phyloP scores from a whole-genome alignment of 345 rosid species.

The Salix caprea region DNA sequence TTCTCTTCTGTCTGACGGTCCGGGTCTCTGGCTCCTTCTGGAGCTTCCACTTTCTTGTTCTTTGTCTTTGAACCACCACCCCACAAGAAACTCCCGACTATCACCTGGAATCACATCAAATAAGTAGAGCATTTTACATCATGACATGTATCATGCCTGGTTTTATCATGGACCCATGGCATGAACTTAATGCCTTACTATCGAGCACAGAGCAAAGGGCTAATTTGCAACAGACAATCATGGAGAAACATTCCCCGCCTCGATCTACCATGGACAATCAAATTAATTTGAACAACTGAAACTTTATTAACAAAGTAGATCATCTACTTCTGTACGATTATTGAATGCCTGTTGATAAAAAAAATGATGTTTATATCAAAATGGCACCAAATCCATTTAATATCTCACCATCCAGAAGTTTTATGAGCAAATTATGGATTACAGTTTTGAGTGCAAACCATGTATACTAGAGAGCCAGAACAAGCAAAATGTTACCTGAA shows the following conservation, averaged over 20 bases:
- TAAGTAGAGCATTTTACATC: neutral
- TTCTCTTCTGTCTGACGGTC: constrained; percentile 44
- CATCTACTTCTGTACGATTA: neutral
- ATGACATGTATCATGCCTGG: neutral
- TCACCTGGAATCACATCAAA: constrained; percentile 47
- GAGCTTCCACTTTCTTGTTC: constrained; percentile 59
- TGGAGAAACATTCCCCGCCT: neutral
- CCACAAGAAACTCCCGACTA: constrained; percentile 89
- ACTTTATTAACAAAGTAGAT: neutral
- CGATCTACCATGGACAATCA: neutral
- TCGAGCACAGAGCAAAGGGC: neutral
- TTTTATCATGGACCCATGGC: neutral
- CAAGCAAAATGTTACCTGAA: constrained; percentile 52
- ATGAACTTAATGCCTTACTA: constrained; percentile 1
- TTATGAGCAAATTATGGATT: neutral
- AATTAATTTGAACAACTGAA: neutral
- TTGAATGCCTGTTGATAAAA: neutral
- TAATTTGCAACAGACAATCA: neutral
- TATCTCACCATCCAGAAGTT: neutral
- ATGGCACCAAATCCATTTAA: neutral
- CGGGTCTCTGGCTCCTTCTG: constrained; percentile 38
- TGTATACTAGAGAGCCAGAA: neutral
- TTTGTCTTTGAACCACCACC: constrained; percentile 69
- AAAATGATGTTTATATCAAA: neutral
- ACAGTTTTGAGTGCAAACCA: neutral